Evolutionary conservation across 352 stramenopile genomes (phyloP).

Genomic region (Peronospora tabacina): DNA sequence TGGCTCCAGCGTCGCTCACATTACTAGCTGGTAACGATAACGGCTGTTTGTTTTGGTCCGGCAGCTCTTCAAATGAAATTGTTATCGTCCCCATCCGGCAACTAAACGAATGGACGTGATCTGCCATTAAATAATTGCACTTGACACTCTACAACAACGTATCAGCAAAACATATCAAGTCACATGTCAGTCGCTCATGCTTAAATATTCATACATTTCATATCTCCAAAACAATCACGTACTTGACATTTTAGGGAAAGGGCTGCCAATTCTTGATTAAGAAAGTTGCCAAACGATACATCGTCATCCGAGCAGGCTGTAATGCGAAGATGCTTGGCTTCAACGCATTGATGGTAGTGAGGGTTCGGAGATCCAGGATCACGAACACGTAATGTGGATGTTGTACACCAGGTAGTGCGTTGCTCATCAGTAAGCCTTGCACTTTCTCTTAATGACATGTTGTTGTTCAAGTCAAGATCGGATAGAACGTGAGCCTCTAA

Average conservation of each 20-base stretch:
- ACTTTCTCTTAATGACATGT: constrained; percentile 11
- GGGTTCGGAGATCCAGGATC: constrained; percentile 37
- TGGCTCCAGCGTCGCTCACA: constrained; percentile 22
- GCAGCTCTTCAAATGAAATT: constrained; percentile 78
- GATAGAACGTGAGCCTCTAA: constrained; percentile 93
- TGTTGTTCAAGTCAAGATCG: constrained; percentile 68
- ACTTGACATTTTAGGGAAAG: constrained; percentile 75
- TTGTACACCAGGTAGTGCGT: constrained; percentile 61
- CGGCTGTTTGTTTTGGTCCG: constrained; percentile 42
- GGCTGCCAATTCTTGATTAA: constrained; percentile 61
- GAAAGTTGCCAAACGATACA: constrained; percentile 75
- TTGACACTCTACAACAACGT: constrained; percentile 49
- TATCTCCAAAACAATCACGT: constrained; percentile 8
- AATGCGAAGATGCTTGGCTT: constrained; percentile 63
- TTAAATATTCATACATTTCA: background rate
- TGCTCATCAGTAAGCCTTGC: constrained; percentile 21
- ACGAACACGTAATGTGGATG: constrained; percentile 55
- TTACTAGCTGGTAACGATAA: constrained; percentile 35
- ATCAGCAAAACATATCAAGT: constrained; percentile 6
- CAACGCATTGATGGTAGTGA: constrained; percentile 65
- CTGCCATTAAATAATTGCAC: constrained; percentile 71
- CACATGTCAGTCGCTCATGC: constrained; percentile 1
- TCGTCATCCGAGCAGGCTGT: constrained; percentile 54
- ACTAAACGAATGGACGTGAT: constrained; percentile 80
- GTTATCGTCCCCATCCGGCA: constrained; percentile 61